Conservation (phyloP, 192 early-diverging fungal species). For the Coemansia aciculifera region DNA sequence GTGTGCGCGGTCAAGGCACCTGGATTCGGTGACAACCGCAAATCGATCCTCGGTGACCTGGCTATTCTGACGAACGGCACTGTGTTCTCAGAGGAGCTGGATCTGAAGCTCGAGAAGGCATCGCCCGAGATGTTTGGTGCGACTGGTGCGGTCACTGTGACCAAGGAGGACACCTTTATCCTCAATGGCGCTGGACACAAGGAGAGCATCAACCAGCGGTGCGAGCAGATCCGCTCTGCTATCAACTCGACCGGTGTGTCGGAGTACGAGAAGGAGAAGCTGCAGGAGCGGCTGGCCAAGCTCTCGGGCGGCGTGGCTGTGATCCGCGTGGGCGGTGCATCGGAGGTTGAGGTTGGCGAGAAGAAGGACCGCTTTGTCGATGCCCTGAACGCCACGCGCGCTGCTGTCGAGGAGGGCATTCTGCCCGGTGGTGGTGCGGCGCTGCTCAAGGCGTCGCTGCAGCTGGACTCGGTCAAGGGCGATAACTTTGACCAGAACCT, state of each 20-base stretch:
- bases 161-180: constrained; percentile 99
- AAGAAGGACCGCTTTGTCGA: constrained; percentile 99
- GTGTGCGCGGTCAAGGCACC: constrained; percentile 99
- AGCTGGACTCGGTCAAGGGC: constrained; percentile 79
- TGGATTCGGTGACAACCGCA: constrained; percentile 99
- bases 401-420: constrained; percentile 99
- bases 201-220: constrained; percentile 86
- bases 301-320: constrained; percentile 98
- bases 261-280: constrained; percentile 99
- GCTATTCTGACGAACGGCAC: constrained; percentile 95
- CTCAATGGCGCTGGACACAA: constrained; percentile 93
- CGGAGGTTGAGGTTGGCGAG: constrained; percentile 99
- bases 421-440: constrained; percentile 98
- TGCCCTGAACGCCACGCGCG: constrained; percentile 96
- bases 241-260: constrained; percentile 80
- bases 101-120: constrained; percentile 94
- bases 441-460: constrained; percentile 88
- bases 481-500: constrained; percentile 99
- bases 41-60: constrained; percentile 96
- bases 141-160: constrained; percentile 85
- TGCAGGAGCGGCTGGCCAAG: constrained; percentile 99
- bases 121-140: constrained; percentile 89
- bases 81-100: constrained; percentile 96
- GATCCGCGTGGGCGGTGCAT: constrained; percentile 96
- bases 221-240: constrained; percentile 95